These are phyloP conservation scores for Eucommia ulmoides DNA, from an alignment of 257 asterid species.

Conservation along the genomic window DNA sequence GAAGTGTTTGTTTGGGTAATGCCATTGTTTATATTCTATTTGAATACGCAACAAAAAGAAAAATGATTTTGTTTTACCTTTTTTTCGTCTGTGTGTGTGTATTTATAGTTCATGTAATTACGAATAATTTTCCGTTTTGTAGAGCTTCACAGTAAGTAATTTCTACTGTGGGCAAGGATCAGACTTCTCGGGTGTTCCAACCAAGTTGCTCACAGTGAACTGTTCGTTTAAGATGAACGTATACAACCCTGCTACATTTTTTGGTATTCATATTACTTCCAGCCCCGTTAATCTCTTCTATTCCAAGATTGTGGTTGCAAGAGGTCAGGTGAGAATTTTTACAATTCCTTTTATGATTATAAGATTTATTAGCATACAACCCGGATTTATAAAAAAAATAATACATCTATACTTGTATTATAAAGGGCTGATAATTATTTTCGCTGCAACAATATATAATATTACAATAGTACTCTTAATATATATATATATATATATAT, in stretches of 20 bases:
- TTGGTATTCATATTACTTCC: conserved; percentile 45
- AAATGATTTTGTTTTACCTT: not conserved
- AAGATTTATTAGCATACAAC: too few species aligned
- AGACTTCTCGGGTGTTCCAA: conserved; percentile 65
- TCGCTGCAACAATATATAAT: too few species aligned
- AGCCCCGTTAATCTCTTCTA: conserved; percentile 32
- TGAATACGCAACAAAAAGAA: too few species aligned
- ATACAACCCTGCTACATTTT: conserved; percentile 50
- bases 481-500: too few species aligned
- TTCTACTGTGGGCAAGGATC: conserved; percentile 42
- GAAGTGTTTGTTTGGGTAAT: too few species aligned
- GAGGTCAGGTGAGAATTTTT: conserved; percentile 40
- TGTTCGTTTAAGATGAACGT: conserved; percentile 40
- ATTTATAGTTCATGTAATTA: too few species aligned
- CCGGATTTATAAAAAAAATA: too few species aligned
- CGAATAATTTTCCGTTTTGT: too few species aligned
- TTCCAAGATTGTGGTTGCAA: conserved; percentile 42
- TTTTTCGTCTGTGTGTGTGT: not conserved
- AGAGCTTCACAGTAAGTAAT: conserved; percentile 33
- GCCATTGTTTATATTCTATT: too few species aligned
- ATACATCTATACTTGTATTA: too few species aligned
- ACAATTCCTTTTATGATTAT: not conserved
- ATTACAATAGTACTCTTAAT: too few species aligned
- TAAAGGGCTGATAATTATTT: too few species aligned
- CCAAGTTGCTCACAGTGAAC: conserved; percentile 38